A percentile compares a stretch with the other conserved stretches of the same genome.
phyloP scores from a whole-genome alignment of 805 yeast genomes.

The Cyberlindnera veronae region DNA sequence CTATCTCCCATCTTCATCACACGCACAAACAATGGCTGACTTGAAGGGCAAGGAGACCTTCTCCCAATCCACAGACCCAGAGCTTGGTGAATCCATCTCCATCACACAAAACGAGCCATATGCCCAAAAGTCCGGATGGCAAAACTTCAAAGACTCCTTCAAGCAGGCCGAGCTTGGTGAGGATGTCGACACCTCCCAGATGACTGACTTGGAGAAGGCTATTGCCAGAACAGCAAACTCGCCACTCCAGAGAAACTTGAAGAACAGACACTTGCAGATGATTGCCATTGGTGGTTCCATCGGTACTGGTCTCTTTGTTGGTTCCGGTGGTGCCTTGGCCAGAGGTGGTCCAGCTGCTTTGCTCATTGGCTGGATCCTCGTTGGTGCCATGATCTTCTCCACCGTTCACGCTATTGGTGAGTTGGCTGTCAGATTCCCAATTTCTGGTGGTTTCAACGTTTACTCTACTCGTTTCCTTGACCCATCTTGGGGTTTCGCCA shows the following conservation, averaged over 20 bases:
- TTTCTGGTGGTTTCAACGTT: constrained; percentile 60
- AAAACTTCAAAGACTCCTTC: constrained; percentile 21
- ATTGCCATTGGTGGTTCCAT: constrained; percentile 82
- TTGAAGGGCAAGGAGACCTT: constrained; percentile 25
- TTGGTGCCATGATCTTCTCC: constrained; percentile 50
- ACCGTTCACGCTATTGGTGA: constrained; percentile 57
- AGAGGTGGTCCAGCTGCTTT: constrained; percentile 59
- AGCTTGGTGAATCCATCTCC: constrained; percentile 23
- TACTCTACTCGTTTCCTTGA: constrained; percentile 56
- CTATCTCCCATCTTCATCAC: background rate
- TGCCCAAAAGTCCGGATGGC: constrained; percentile 15
- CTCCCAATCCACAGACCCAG: constrained; percentile 22
- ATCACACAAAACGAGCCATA: constrained; percentile 10
- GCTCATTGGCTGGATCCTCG: constrained; percentile 43
- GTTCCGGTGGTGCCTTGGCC: constrained; percentile 58
- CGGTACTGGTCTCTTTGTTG: constrained; percentile 77
- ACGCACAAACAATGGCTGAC: constrained; percentile 12
- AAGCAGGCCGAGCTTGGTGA: constrained; percentile 10
- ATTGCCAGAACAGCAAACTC: constrained; percentile 30
- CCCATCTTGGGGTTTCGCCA: constrained; percentile 58
- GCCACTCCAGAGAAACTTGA: constrained; percentile 35
- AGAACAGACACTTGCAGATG: no score
- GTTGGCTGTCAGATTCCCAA: constrained; percentile 62
- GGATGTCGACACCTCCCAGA: constrained; percentile 14
- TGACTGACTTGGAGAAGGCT: constrained; percentile 47